These are phyloP conservation scores for Aspergillus oerlinghausenensis DNA, from an alignment of 2,329 filamentous ascomycete species.

Conservation along the genomic window DNA sequence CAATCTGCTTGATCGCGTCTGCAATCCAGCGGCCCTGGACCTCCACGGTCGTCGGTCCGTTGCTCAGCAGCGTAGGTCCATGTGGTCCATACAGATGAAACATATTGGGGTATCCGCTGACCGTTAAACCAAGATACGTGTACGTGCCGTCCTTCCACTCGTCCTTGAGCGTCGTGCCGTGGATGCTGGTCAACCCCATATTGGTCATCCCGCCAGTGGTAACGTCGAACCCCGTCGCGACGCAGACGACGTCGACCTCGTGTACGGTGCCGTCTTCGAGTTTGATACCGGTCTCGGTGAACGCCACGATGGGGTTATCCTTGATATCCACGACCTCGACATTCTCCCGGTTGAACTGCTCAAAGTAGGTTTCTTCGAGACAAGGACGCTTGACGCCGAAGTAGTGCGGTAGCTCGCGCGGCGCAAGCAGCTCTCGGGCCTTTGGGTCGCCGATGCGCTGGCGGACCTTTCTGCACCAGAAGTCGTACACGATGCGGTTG, in stretches of 20 bases:
- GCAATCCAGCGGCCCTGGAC: slow-evolving; percentile 55
- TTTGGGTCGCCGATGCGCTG: slow-evolving; percentile 48
- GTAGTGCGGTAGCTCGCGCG: slow-evolving; percentile 48
- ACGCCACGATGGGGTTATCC: slow-evolving; percentile 38
- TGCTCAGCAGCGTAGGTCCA: slow-evolving; percentile 53
- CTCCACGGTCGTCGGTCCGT: slow-evolving; percentile 53
- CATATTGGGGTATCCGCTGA: slow-evolving; percentile 46
- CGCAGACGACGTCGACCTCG: slow-evolving; percentile 39
- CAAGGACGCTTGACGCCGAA: slow-evolving; percentile 52
- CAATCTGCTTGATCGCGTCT: slow-evolving; percentile 48
- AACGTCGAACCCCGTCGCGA: slow-evolving; percentile 44
- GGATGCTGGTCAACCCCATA: slow-evolving; percentile 35
- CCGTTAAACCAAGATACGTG: slow-evolving; percentile 42
- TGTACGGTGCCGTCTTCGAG: slow-evolving; percentile 34
- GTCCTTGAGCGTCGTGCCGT: slow-evolving; percentile 29
- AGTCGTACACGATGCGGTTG: slow-evolving; percentile 53
- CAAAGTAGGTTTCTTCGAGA: slow-evolving; percentile 49
- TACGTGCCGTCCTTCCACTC: slow-evolving; percentile 36
- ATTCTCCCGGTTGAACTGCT: slow-evolving; percentile 44
- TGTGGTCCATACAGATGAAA: slow-evolving; percentile 54
- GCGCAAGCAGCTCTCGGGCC: slow-evolving; percentile 50
- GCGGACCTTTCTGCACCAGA: slow-evolving; percentile 52
- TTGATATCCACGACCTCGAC: slow-evolving; percentile 46
- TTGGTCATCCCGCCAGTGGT: slow-evolving; percentile 39
- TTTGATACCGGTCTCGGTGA: slow-evolving; percentile 39